Base-by-base conservation (phyloP, 768 basidiomycete genomes). In the Pleurotus citrinopileatus region DNA sequence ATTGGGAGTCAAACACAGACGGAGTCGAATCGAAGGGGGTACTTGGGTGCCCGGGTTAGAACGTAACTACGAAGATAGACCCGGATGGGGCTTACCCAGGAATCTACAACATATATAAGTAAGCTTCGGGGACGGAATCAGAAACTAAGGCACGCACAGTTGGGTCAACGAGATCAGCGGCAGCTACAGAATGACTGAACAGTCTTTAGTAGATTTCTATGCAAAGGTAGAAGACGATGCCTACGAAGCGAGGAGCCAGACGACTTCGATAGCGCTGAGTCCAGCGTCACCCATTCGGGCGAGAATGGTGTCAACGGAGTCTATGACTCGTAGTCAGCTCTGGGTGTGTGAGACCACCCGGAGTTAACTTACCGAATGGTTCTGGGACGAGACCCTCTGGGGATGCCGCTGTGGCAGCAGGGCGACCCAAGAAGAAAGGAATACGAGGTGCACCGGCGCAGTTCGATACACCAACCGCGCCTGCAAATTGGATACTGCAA, bases 401-500 rank as follows among this genome's bases (percentile, higher is more conserved):
- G 17, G 57, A 53, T 4, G 61, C 53, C 2, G 61, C 55, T 10
- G 36, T 48, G 2, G 32, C 55, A 2, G 59, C 59, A 29, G 62
- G 57, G 40, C 65, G 63, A 28, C 71, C 66, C 12, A 62, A 29
- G 45, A 68, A 59, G 60, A 69, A 67, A 10, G 59, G 44, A 15
- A 72, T 59, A 19, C 58, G 63, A 0, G 70, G 69, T 38, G 68
- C 67, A 55, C 71, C 71, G 10, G 68, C 67, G 52, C 70, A 71
- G 55, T 70, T 71, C 36, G 57, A 57, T n/a, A 66, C 60, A 17
- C 62, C 68, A 37, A 69, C 67, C 4, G 72, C 68, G 55, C 59
- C 73, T 2, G 72, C 71, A 54, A 74, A 71, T 45, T 72, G 68
- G 54, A 74, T 70, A 62, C 65, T 66, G 26, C 15, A 22, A 17